These are phyloP conservation scores for Astragalus glycyphyllos DNA, from an alignment of 306 rosid species.

Conservation along the genomic window DNA sequence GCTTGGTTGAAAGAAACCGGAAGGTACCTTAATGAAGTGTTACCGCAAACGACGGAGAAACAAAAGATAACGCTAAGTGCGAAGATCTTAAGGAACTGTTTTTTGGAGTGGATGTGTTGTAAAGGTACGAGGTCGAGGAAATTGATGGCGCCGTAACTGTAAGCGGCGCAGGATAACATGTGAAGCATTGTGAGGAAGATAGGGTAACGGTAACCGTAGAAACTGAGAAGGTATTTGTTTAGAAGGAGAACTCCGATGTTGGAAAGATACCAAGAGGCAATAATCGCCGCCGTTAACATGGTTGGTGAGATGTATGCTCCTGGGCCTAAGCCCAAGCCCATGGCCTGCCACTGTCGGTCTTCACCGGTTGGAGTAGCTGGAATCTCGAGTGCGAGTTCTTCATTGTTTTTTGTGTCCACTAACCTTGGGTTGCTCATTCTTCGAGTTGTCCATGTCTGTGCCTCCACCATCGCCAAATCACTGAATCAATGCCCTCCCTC, in stretches of 20 bases:
- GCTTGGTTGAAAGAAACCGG: conserved; percentile 95
- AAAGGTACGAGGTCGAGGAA: conserved; percentile 77
- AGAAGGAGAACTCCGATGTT: conserved; percentile 93
- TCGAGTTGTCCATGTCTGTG: conserved; percentile 89
- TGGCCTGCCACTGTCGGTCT: conserved; percentile 38
- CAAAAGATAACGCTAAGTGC: conserved; percentile 81
- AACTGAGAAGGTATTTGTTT: conserved; percentile 90
- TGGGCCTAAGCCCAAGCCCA: background rate
- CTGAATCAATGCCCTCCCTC: background rate
- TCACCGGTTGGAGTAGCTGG: conserved; percentile 75
- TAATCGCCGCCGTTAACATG: conserved; percentile 54
- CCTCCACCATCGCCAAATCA: conserved; percentile 73
- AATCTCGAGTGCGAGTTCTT: conserved; percentile 65
- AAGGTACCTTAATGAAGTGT: conserved; percentile 83
- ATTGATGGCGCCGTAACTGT: conserved; percentile 64
- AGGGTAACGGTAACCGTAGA: conserved; percentile 82
- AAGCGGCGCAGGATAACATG: conserved; percentile 84
- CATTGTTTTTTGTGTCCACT: conserved; percentile 28
- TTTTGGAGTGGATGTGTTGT: conserved; percentile 74
- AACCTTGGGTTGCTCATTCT: conserved; percentile 88
- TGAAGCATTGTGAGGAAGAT: conserved; percentile 96
- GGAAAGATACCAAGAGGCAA: conserved; percentile 85
- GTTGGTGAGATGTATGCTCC: background rate
- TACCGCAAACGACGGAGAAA: conserved; percentile 94
- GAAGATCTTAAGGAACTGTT: conserved; percentile 81